phyloP scores from a whole-genome alignment of 2,329 filamentous ascomycete genomes.

The Monosporascus sp. region DNA sequence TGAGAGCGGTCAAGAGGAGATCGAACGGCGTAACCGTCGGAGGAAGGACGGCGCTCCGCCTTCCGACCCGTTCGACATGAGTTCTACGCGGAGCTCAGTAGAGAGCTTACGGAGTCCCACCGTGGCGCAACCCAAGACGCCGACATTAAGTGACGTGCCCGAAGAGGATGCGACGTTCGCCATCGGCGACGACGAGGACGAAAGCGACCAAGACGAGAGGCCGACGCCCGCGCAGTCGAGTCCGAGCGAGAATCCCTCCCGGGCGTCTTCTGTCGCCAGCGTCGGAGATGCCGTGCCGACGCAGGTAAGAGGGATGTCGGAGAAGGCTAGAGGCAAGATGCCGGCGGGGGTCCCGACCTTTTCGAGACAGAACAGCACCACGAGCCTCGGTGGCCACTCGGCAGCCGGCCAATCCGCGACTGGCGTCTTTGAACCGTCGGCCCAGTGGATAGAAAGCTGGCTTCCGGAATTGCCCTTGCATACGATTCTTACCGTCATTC shows the following conservation, averaged over 20 bases:
- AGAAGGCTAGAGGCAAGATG: conserved; percentile 95
- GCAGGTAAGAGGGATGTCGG: conserved; percentile 88
- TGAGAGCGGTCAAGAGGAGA: conserved; percentile 86
- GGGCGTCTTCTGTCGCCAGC: conserved; percentile 63
- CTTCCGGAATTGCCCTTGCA: conserved; percentile 87
- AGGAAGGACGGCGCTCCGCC: conserved; percentile 58
- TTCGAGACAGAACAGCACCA: conserved; percentile 84
- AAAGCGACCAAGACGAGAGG: conserved; percentile 43
- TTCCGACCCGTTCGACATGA: conserved; percentile 44
- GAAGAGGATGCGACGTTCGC: conserved; percentile 80
- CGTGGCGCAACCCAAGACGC: conserved; percentile 45
- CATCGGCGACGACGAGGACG: conserved; percentile 80
- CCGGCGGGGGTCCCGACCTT: conserved; percentile 78
- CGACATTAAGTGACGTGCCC: conserved; percentile 62
- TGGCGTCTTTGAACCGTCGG: conserved; percentile 70
- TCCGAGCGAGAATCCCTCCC: conserved; percentile 57
- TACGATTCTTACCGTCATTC: conserved; percentile 74
- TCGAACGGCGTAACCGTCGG: conserved; percentile 71
- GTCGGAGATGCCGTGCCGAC: conserved; percentile 75
- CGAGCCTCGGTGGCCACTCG: conserved; percentile 67
- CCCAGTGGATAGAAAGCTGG: conserved; percentile 89
- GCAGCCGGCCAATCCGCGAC: conserved; percentile 50
- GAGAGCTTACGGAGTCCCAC: conserved; percentile 65
- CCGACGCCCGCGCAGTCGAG: conserved; percentile 60
- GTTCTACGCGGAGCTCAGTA: conserved; percentile 55